These are phyloP conservation scores for Debaryomyces maramus DNA, from an alignment of 805 yeast genomes.

Conservation along the genomic window DNA sequence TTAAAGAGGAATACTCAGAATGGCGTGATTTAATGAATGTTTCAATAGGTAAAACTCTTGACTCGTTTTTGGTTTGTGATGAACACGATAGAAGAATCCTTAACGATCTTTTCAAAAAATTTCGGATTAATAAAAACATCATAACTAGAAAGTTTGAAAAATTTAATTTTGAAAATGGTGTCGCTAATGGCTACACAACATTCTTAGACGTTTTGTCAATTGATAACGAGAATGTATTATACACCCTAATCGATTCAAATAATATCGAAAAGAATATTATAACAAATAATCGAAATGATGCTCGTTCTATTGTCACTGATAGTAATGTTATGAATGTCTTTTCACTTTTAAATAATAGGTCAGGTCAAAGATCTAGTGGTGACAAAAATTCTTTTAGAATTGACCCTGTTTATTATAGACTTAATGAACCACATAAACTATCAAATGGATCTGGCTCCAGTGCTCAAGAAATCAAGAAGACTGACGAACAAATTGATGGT, in stretches of 20 bases:
- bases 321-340: conserved; percentile 43
- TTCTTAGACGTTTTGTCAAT: conserved; percentile 63
- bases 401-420: conserved; percentile 53
- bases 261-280: conserved; percentile 60
- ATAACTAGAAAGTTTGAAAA: conserved; percentile 55
- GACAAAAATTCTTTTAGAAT: conserved; percentile 46
- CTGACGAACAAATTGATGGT: conserved; percentile 15
- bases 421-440: conserved; percentile 28
- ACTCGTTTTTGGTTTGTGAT: conserved; percentile 67
- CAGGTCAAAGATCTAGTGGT: conserved; percentile 45
- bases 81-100: conserved; percentile 53
- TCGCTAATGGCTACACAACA: conserved; percentile 44
- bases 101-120: conserved; percentile 28
- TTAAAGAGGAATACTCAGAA: conserved; percentile 51
- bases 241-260: conserved; percentile 62
- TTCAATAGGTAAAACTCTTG: conserved; percentile 48
- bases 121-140: conserved; percentile 36
- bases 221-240: conserved; percentile 53
- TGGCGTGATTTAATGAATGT: conserved; percentile 68
- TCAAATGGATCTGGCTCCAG: conserved; percentile 18
- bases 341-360: conserved; percentile 43
- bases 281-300: conserved; percentile 50
- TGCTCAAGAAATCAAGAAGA: conserved; percentile 14
- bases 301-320: conserved; percentile 39
- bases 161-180: conserved; percentile 51